These are phyloP conservation scores for Suhomyces sp. DNA, from an alignment of 805 yeast genomes.

Conservation along the genomic window DNA sequence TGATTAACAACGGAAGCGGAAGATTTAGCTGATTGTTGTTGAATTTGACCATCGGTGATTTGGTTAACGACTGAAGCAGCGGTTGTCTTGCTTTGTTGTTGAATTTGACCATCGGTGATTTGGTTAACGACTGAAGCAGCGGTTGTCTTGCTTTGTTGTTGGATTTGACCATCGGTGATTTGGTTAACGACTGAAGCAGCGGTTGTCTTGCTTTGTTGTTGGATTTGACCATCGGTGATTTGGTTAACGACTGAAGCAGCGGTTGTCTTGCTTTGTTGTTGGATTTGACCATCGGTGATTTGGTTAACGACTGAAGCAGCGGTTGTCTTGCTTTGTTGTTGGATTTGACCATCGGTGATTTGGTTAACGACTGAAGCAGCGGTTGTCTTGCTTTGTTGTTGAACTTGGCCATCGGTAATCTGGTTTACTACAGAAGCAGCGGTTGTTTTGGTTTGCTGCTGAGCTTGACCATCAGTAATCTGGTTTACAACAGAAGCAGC, in stretches of 20 bases:
- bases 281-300: constrained; percentile 33
- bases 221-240: no score
- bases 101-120: constrained; percentile 7
- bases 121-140: no score
- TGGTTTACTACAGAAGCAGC: constrained; percentile 40
- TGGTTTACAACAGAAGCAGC: constrained; percentile 27
- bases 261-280: constrained; percentile 9
- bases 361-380: constrained; percentile 40
- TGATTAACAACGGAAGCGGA: constrained; percentile 25
- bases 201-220: no score
- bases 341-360: constrained; percentile 29
- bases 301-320: constrained; percentile 40
- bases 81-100: not conserved
- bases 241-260: no score
- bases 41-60: constrained; percentile 6
- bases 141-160: no score
- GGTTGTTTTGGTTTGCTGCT: constrained; percentile 27
- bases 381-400: constrained; percentile 14
- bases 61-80: not conserved
- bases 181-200: no score
- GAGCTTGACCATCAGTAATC: constrained; percentile 52
- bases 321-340: constrained; percentile 14
- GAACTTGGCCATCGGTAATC: constrained; percentile 26
- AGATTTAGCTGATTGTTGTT: constrained; percentile 6
- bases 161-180: no score